Conservation (phyloP, 345 rosid genomes). For the Populus deltoides region DNA sequence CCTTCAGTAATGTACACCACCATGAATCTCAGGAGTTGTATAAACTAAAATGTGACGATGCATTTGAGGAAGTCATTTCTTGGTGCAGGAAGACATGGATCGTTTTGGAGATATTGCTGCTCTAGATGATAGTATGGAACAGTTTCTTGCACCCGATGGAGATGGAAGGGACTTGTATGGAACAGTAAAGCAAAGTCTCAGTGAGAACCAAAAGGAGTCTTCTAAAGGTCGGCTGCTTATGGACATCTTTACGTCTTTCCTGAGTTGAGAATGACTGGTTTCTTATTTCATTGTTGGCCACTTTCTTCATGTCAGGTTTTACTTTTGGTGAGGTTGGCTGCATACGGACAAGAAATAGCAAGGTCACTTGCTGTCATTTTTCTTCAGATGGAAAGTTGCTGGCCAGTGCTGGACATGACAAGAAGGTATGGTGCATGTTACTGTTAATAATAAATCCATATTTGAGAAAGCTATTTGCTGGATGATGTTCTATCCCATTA, state of each 20-base stretch:
- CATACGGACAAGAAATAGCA: constrained; percentile 51
- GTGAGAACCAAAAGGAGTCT: constrained; percentile 45
- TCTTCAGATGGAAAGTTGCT: constrained; percentile 75
- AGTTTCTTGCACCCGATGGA: constrained; percentile 51
- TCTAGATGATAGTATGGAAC: constrained; percentile 58
- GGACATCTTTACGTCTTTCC: not conserved
- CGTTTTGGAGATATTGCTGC: constrained; percentile 49
- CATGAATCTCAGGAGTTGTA: not conserved
- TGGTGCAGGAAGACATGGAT: constrained; percentile 61
- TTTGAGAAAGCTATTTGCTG: not conserved
- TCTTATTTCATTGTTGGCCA: not conserved
- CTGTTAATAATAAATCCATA: not conserved
- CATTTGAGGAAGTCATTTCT: constrained; percentile 13
- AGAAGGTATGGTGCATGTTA: constrained; percentile 40
- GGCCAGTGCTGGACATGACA: constrained; percentile 73
- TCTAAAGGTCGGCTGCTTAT: constrained; percentile 39
- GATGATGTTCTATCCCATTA: not conserved
- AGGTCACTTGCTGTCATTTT: constrained; percentile 77
- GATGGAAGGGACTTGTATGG: constrained; percentile 48
- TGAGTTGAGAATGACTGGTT: not conserved
- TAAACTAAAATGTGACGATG: not conserved
- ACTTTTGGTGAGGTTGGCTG: constrained; percentile 60
- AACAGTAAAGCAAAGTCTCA: constrained; percentile 40
- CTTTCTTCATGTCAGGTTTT: constrained; percentile 42
- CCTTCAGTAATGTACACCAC: not conserved